Evolutionary conservation across 2,329 filamentous ascomycete genomes (phyloP).

Genomic region (Ambrosiella beaveri): DNA sequence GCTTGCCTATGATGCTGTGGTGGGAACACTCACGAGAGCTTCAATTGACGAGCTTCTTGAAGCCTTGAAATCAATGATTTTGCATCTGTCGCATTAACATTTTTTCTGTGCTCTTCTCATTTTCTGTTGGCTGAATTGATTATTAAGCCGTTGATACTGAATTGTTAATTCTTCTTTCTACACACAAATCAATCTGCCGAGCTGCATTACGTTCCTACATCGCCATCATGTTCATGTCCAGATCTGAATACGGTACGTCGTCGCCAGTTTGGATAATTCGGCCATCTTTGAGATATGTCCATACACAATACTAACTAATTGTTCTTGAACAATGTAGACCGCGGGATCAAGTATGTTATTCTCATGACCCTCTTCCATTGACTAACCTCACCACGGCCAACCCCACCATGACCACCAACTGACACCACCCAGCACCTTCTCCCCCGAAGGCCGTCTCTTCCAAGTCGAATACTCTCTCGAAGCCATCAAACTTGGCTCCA

Average conservation of each 20-base stretch:
- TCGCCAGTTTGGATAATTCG: neutral
- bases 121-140: neutral
- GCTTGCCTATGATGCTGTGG: neutral
- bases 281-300: neutral
- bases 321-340: constrained; percentile 42
- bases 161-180: neutral
- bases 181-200: neutral
- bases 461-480: constrained; percentile 99
- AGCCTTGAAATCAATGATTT: neutral
- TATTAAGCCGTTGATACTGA: no score
- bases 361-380: constrained; percentile 10
- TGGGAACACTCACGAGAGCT: neutral
- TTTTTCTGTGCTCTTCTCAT: neutral
- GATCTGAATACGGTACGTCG: constrained; percentile 92
- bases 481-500: constrained; percentile 98
- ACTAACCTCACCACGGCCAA: neutral
- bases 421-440: constrained; percentile 62
- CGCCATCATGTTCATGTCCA: constrained; percentile 91
- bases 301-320: constrained; percentile 3
- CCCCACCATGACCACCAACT: neutral
- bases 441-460: constrained; percentile 96
- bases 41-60: neutral
- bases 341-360: constrained; percentile 76
- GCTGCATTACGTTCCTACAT: constrained; percentile 2
- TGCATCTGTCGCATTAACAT: neutral